Percentiles rank a stretch among this genome's conserved stretches.
Conservation (phyloP, 129 eudicot genomes). For the Solidago caesia region DNA sequence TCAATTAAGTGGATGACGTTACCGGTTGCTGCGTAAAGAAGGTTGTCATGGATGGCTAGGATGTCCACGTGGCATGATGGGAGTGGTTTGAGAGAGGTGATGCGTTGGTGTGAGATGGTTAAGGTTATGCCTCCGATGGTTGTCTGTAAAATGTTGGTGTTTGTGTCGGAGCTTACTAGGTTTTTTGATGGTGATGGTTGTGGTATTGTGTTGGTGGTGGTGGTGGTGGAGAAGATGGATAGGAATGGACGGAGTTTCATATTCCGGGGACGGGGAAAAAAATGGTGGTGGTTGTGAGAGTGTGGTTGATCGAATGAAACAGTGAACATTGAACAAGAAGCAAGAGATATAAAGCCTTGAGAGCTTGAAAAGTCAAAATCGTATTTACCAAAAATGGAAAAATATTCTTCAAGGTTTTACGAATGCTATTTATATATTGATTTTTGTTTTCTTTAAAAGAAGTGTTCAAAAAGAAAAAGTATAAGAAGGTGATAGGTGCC, state of each 20-base stretch:
- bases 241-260: conserved; percentile 26
- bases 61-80: conserved; percentile 16
- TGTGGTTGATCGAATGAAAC: conserved; percentile 11
- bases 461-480: neutral
- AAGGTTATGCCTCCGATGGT: conserved; percentile 8
- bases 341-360: conserved; percentile 17
- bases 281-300: neutral
- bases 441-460: neutral
- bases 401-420: neutral
- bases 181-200: neutral
- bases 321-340: conserved; percentile 1
- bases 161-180: neutral
- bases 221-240: conserved; percentile 14
- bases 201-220: neutral
- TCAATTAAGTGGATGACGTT: conserved; percentile 41
- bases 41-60: conserved; percentile 37
- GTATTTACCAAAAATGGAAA: conserved; percentile 7
- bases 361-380: neutral
- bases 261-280: neutral
- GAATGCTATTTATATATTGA: neutral
- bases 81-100: conserved; percentile 14
- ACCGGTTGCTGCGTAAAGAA: conserved; percentile 53
- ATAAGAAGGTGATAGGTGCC: neutral
- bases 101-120: conserved; percentile 21
- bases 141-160: too few species aligned